Base-by-base conservation (phyloP, 257 asterid species). In the Fraxinus excelsior region DNA sequence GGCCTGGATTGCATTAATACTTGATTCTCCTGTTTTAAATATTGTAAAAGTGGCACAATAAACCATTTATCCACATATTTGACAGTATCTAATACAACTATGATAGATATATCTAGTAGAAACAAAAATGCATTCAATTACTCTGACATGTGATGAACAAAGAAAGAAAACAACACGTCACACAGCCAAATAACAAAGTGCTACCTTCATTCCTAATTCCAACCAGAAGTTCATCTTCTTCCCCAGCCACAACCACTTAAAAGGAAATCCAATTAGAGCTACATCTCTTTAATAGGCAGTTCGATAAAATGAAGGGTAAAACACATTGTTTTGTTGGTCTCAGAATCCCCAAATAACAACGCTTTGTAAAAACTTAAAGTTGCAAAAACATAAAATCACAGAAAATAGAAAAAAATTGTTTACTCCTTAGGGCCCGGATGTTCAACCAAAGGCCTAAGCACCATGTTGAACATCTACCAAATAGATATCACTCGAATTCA, bases 171-270 rank as follows among this genome's bases (percentile, higher is more conserved):
- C 31, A 74, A 51, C 25, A 40, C 42, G 21, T 16, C n/a, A 14
- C 58, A 35, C 16, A 69, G 26, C 65, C 62, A 82, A 75, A 40
- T n/a, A 67, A 72, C 65, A 81, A 81, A 68, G 69, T 56, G 80
- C 71, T 93, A 96, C 99, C 98, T 26, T 90, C 97, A 82, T 96
- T 90, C 84, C 90, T 89, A 29, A 96, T 74, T 76, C 99, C 99
- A 86, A 94, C 97, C 10, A 96, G 79, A 79, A 96, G 94, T 80
- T 91, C 98, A 49, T 91, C 84, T 75, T 96, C 98, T 88, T 88
- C 97, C 14, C 99, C 99, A 35, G 97, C 97, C 28, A 72, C 79
- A 67, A 93, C 82, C 76, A 76, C 99, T 96, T 91, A 79, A 90
- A 73, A 82, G 8, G 37, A 80, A 51, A 83, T 58, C 70, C 75